phyloP scores from a whole-genome alignment of 31 red algal species.

The Odonthalia washingtoniensis region DNA sequence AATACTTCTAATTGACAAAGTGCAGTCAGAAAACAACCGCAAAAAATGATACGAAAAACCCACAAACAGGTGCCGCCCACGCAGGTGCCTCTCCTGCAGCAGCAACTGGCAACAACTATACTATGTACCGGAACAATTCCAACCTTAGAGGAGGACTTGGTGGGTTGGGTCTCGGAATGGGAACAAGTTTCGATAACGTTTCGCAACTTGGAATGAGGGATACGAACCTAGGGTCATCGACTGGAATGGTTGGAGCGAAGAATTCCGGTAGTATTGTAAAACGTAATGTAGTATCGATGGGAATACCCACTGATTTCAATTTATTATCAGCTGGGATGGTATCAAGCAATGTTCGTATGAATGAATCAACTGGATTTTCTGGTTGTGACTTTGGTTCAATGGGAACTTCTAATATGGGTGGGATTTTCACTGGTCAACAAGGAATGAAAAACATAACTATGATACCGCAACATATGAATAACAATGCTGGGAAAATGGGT shows the following conservation, averaged over 20 bases:
- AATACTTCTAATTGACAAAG: background rate
- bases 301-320: background rate
- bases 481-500: too few species aligned
- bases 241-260: slow-evolving; percentile 16
- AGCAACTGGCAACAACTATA: slow-evolving; percentile 10
- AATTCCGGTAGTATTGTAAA: background rate
- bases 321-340: slow-evolving; percentile 3
- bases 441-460: too few species aligned
- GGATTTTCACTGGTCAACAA: background rate
- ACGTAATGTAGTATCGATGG: background rate
- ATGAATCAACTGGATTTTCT: background rate
- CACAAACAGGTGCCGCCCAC: slow-evolving; percentile 49
- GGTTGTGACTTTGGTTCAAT: slow-evolving; percentile 11
- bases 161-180: slow-evolving; percentile 16
- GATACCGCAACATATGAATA: too few species aligned
- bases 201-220: slow-evolving; percentile 19
- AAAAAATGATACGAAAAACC: slow-evolving; percentile 39
- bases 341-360: slow-evolving; percentile 8
- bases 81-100: slow-evolving; percentile 57
- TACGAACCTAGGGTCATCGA: slow-evolving; percentile 4
- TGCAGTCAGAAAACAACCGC: background rate
- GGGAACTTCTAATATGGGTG: slow-evolving; percentile 9
- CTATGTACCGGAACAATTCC: background rate
- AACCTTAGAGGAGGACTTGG: background rate
- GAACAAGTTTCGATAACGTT: slow-evolving; percentile 8